A percentile compares a stretch with the other conserved stretches of the same genome.
phyloP scores from a whole-genome alignment of 2,329 filamentous ascomycete genomes.

The Ophiostoma piceae region DNA sequence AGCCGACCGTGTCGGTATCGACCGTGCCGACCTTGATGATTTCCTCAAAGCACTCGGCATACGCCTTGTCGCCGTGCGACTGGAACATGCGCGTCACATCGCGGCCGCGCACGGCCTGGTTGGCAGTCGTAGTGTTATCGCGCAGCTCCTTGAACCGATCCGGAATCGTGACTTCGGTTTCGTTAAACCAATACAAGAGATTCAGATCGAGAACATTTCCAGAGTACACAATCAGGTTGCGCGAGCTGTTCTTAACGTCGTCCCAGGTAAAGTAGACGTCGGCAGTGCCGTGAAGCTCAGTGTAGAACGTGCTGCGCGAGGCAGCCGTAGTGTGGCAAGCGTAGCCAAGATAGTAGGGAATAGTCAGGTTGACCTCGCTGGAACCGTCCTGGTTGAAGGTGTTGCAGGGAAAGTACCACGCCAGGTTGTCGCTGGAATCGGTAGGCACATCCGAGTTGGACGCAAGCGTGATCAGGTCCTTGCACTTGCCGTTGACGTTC shows the following conservation, averaged over 20 bases:
- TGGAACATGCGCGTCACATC: conserved; percentile 90
- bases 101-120: conserved; percentile 65
- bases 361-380: conserved; percentile 63
- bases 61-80: conserved; percentile 67
- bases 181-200: conserved; percentile 85
- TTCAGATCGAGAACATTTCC: conserved; percentile 88
- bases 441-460: conserved; percentile 72
- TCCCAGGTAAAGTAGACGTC: conserved; percentile 97
- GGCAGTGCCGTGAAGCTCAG: conserved; percentile 58
- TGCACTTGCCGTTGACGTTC: conserved; percentile 96
- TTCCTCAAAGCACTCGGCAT: conserved; percentile 82
- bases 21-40: conserved; percentile 95
- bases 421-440: conserved; percentile 65
- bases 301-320: conserved; percentile 71
- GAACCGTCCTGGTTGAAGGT: conserved; percentile 93
- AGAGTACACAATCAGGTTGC: conserved; percentile 91
- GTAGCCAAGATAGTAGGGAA: conserved; percentile 75
- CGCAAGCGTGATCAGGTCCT: conserved; percentile 73
- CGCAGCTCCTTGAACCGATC: conserved; percentile 73
- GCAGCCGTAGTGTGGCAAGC: conserved; percentile 73
- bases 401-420: conserved; percentile 95
- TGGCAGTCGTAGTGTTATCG: conserved; percentile 55
- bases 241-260: conserved; percentile 79
- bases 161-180: conserved; percentile 69
- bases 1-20: conserved; percentile 92